Evolutionary conservation across 2,329 filamentous ascomycete species (phyloP), one percentile per base, ranked within the genome.

Genomic region (Fusarium lyarnte): DNA sequence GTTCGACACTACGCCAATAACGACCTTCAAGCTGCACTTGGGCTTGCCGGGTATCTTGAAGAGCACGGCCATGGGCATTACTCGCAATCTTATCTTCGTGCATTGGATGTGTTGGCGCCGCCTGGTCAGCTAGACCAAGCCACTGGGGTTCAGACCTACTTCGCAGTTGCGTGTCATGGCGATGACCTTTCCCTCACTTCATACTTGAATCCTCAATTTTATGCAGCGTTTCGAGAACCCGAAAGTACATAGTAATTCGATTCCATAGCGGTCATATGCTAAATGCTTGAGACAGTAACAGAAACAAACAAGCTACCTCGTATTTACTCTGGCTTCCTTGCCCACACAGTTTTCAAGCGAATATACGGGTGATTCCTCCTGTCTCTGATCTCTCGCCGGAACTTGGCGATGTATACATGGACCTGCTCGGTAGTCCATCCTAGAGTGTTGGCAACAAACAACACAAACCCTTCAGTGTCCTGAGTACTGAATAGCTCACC

Each of bases 401-500:
- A 72, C 8, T 73, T 35, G 5, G 65, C 61, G 8, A 72, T 72
- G 5, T 72, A 72, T 4, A 72, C 69, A 4, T 70, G 55, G 1
- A 73, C 62, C 33, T 73, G 33, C 14, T 74, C 69, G 2, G 33
- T 42, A 0, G 58, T 41, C 72, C 72, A 74, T 7, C 72, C 72
- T 7, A 74, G 41, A 1, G 70, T 72, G 4, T 62, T 74, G 16
- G 72, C 65, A 14, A 74, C 69, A 27, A 74, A 73, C 2, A 66
- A 43, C 6, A 74, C 58, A 11, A 74, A 39, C 2, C 72, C 72
- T 13, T 74, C 72, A 3, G 72, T 74, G 16, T 74, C 72, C 19
- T 72, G 72, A 3, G 69, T 74, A 21, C 53, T 58, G 6, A 74
- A 74, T 1, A 73, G 51, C 17, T 74, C 69, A 33, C 72, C 66